Evolutionary conservation across 139 green algal species (phyloP).

Genomic region (Microglena sp.): DNA sequence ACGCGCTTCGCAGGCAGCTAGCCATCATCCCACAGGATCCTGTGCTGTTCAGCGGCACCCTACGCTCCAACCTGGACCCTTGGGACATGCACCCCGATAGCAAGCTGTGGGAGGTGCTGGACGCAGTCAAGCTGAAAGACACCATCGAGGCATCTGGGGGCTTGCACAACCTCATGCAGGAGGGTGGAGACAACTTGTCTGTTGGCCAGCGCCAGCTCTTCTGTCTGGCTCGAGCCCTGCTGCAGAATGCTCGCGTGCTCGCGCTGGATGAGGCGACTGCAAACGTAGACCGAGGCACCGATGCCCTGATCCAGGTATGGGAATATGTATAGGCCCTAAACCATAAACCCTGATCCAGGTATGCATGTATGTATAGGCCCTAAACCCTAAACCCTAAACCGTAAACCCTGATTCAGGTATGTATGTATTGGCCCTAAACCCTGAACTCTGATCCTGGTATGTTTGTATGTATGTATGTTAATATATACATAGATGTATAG

Average conservation of each 20-base stretch:
- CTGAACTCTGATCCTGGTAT: too few relatives aligned
- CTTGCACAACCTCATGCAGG: slow-evolving; percentile 41
- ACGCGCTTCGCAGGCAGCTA: slow-evolving; percentile 60
- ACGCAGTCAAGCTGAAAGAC: slow-evolving; percentile 43
- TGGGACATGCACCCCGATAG: slow-evolving; percentile 43
- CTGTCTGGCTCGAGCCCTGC: slow-evolving; percentile 68
- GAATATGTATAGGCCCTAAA: too few relatives aligned
- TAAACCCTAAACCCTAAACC: too few relatives aligned
- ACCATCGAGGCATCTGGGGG: slow-evolving; percentile 33
- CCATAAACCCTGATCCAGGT: too few relatives aligned
- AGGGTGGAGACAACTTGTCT: slow-evolving; percentile 50
- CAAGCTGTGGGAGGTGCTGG: slow-evolving; percentile 59
- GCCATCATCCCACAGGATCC: slow-evolving; percentile 78
- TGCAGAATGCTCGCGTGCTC: slow-evolving; percentile 47
- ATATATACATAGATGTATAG: too few relatives aligned
- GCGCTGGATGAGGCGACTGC: slow-evolving; percentile 74
- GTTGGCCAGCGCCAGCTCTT: slow-evolving; percentile 67
- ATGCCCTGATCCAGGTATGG: slow-evolving; percentile 68
- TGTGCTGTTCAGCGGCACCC: slow-evolving; percentile 68
- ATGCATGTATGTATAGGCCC: too few relatives aligned
- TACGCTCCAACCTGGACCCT: slow-evolving; percentile 54
- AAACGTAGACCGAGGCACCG: slow-evolving; percentile 80
- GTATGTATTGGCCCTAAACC: too few relatives aligned
- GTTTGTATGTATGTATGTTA: too few relatives aligned
- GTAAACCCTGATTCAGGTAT: too few relatives aligned